These are phyloP conservation scores for Chaetoceros muelleri DNA, from an alignment of 108 stramenopile species.

Conservation along the genomic window DNA sequence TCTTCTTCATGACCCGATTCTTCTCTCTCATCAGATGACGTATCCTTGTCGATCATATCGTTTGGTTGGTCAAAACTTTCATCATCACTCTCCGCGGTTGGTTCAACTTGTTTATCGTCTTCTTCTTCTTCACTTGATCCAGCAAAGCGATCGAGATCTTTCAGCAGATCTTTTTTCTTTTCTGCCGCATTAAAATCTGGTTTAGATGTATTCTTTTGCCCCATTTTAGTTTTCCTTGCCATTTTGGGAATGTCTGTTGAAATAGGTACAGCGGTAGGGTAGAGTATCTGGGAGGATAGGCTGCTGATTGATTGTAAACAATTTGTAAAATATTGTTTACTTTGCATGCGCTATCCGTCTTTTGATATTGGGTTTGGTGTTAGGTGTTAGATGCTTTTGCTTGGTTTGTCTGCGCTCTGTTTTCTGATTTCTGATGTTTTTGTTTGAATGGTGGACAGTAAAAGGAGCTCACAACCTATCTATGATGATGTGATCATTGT, in stretches of 20 bases:
- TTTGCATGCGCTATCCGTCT: too few relatives aligned
- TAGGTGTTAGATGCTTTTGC: too few relatives aligned
- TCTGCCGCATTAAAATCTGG: not conserved
- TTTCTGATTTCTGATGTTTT: too few relatives aligned
- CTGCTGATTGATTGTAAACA: too few relatives aligned
- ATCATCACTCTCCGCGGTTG: not conserved
- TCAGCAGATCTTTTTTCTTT: conserved; percentile 15
- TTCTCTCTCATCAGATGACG: conserved; percentile 11
- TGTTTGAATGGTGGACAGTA: too few relatives aligned
- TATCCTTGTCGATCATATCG: conserved; percentile 3
- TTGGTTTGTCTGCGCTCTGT: too few relatives aligned
- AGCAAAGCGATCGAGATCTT: conserved; percentile 69
- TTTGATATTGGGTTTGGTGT: too few relatives aligned
- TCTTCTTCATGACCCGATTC: conserved; percentile 11
- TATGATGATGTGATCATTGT: too few relatives aligned
- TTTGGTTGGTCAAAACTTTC: conserved; percentile 8
- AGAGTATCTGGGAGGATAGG: too few relatives aligned
- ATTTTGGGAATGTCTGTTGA: not conserved
- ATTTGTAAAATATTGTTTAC: too few relatives aligned
- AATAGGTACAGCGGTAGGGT: too few relatives aligned
- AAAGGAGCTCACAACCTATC: too few relatives aligned
- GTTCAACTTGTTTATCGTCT: not conserved
- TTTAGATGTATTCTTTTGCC: not conserved
- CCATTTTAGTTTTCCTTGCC: not conserved
- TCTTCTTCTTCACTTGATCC: conserved; percentile 77